A percentile compares a stretch with the other conserved stretches of the same genome.
phyloP scores from a whole-genome alignment of 495 filamentous ascomycete species.

The Terfezia boudieri region DNA sequence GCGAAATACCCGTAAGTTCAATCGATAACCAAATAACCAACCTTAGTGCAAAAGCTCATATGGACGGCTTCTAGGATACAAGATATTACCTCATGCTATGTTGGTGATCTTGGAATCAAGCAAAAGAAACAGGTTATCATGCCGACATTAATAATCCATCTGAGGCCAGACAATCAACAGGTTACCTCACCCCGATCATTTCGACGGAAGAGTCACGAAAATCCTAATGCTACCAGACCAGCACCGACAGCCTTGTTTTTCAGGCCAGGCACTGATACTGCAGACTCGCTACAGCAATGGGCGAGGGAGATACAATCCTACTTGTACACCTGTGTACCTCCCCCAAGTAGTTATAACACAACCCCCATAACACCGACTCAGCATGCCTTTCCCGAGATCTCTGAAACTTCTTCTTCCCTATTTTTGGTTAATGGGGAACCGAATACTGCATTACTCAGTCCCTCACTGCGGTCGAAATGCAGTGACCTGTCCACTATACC shows the following conservation, averaged over 20 bases:
- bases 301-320: slow-evolving; percentile 11
- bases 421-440: slow-evolving; percentile 18
- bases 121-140: slow-evolving; percentile 17
- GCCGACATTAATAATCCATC: slow-evolving; percentile 15
- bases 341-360: neutral
- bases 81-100: slow-evolving; percentile 16
- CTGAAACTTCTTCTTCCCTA: slow-evolving; percentile 5
- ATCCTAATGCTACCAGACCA: neutral
- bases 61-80: slow-evolving; percentile 5
- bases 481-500: slow-evolving; percentile 17
- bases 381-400: slow-evolving; percentile 1
- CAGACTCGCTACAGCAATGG: slow-evolving; percentile 11
- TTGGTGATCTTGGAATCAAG: slow-evolving; percentile 14
- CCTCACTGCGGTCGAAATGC: slow-evolving; percentile 13
- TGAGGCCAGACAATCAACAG: slow-evolving; percentile 7
- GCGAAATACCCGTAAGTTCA: slow-evolving; percentile 14
- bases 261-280: slow-evolving; percentile 5
- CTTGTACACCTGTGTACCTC: neutral
- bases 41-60: neutral
- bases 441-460: slow-evolving; percentile 15
- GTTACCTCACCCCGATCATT: slow-evolving; percentile 13
- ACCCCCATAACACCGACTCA: neutral
- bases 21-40: neutral
- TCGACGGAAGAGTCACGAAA: slow-evolving; percentile 15
- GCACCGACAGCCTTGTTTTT: slow-evolving; percentile 8